Evolutionary conservation across 1,284 basidiomycete genomes (phyloP).

Genomic region (Clitocybe nebularis): DNA sequence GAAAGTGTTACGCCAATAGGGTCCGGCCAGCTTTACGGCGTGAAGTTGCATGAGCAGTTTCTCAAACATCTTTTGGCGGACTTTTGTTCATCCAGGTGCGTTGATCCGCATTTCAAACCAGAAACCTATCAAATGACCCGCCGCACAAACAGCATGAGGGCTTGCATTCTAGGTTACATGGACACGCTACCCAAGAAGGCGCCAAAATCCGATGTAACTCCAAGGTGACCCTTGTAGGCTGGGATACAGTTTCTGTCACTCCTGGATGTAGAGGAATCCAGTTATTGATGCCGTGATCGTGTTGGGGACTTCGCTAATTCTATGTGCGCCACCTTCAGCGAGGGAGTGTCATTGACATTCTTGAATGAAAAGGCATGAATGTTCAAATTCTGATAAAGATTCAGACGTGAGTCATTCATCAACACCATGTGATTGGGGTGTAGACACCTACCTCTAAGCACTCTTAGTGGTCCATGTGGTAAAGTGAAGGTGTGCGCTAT

Average conservation of each 20-base stretch:
- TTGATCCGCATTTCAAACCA: conserved; percentile 2
- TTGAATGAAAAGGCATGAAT: too few species aligned
- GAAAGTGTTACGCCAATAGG: too few species aligned
- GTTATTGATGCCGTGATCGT: conserved; percentile 44
- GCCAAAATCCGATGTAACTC: conserved; percentile 47
- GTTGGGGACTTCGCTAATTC: conserved; percentile 55
- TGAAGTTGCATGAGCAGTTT: conserved; percentile 34
- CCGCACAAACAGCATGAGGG: conserved; percentile 49
- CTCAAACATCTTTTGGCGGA: conserved; percentile 33
- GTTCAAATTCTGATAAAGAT: too few species aligned
- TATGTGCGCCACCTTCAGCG: conserved; percentile 42
- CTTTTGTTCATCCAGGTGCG: conserved; percentile 33
- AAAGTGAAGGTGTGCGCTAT: too few species aligned
- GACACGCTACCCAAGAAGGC: conserved; percentile 40
- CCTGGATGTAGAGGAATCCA: conserved; percentile 34
- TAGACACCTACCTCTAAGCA: conserved; percentile 1
- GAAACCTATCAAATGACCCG: conserved; percentile 1
- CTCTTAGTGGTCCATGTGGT: conserved; percentile 33
- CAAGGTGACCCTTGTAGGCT: conserved; percentile 40
- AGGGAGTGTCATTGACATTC: conserved; percentile 24
- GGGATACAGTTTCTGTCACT: conserved; percentile 32
- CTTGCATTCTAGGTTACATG: conserved; percentile 48
- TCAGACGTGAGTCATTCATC: conserved; percentile 27
- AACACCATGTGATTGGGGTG: conserved; percentile 1
- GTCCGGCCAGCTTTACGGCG: too few species aligned